phyloP scores from a whole-genome alignment of 306 rosid genomes.

The Canavalia gladiata region DNA sequence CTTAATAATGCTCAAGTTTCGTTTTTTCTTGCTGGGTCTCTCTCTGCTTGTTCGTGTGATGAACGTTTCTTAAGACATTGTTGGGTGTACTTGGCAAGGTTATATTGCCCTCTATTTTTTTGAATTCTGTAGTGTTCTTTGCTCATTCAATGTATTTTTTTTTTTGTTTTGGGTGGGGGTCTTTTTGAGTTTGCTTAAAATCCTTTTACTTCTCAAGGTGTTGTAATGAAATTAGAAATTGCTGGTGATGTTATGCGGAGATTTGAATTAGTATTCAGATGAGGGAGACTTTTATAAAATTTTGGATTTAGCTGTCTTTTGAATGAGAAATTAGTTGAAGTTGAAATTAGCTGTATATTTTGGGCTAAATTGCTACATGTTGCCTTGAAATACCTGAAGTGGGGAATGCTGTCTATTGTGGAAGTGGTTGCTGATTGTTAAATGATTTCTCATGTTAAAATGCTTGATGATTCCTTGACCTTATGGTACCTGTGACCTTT shows the following conservation, averaged over 20 bases:
- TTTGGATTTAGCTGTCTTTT: neutral
- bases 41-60: neutral
- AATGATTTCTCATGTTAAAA: neutral
- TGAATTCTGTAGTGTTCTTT: neutral
- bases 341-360: neutral
- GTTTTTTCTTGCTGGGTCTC: no score
- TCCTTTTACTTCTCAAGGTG: neutral
- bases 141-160: neutral
- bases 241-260: slow-evolving; percentile 13
- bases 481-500: slow-evolving; percentile 5
- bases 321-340: neutral
- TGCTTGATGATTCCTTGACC: slow-evolving; percentile 24
- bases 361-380: slow-evolving; percentile 20
- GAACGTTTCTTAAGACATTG: neutral
- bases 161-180: neutral
- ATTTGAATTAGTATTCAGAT: neutral
- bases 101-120: slow-evolving; percentile 4
- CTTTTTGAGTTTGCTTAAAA: neutral
- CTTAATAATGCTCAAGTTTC: no score
- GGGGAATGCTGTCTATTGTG: slow-evolving; percentile 6
- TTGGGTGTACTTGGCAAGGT: slow-evolving; percentile 2
- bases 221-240: neutral
- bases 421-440: neutral
- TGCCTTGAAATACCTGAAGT: neutral
- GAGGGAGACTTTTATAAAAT: neutral